These are phyloP conservation scores for Jaapia argillacea DNA, from an alignment of 768 basidiomycete species.

Conservation along the genomic window DNA sequence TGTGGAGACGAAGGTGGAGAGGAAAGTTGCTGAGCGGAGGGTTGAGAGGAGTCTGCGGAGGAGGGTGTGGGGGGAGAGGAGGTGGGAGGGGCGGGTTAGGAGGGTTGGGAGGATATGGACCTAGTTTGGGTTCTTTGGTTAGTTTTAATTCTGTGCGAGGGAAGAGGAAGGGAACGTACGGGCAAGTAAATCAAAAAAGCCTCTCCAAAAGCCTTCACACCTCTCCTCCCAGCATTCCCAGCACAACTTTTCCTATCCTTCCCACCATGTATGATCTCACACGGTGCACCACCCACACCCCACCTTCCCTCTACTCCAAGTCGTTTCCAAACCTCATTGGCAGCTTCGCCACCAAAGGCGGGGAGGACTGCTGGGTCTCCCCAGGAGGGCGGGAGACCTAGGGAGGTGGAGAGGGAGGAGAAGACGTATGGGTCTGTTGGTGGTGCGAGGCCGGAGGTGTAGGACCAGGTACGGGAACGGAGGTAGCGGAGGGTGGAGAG, in stretches of 20 bases:
- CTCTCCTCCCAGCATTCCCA: slow-evolving; percentile 46
- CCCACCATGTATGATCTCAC: slow-evolving; percentile 62
- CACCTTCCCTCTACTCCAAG: slow-evolving; percentile 42
- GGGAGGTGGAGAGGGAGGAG: slow-evolving; percentile 35
- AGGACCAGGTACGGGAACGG: slow-evolving; percentile 51
- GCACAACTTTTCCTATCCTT: slow-evolving; percentile 47
- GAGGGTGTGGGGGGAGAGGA: slow-evolving; percentile 34
- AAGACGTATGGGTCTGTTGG: slow-evolving; percentile 27
- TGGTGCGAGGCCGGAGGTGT: slow-evolving; percentile 30
- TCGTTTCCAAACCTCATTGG: slow-evolving; percentile 42
- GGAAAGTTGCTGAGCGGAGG: slow-evolving; percentile 59
- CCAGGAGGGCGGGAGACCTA: slow-evolving; percentile 53
- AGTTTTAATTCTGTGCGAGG: neutral
- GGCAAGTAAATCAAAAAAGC: slow-evolving; percentile 63
- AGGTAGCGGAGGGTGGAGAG: slow-evolving; percentile 42
- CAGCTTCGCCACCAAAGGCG: slow-evolving; percentile 45
- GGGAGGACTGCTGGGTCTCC: slow-evolving; percentile 53
- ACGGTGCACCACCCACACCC: slow-evolving; percentile 64
- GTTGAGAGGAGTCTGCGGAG: slow-evolving; percentile 36
- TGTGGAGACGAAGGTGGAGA: slow-evolving; percentile 60
- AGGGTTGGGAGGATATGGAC: slow-evolving; percentile 62
- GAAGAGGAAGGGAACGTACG: slow-evolving; percentile 29
- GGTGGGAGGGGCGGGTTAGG: slow-evolving; percentile 42
- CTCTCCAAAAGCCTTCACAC: slow-evolving; percentile 46
- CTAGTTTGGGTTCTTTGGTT: slow-evolving; percentile 23